Percentiles rank a stretch among this genome's conserved stretches.
phyloP scores from a whole-genome alignment of 176 grass and related monocot genomes.

The Oryza glumipatula region DNA sequence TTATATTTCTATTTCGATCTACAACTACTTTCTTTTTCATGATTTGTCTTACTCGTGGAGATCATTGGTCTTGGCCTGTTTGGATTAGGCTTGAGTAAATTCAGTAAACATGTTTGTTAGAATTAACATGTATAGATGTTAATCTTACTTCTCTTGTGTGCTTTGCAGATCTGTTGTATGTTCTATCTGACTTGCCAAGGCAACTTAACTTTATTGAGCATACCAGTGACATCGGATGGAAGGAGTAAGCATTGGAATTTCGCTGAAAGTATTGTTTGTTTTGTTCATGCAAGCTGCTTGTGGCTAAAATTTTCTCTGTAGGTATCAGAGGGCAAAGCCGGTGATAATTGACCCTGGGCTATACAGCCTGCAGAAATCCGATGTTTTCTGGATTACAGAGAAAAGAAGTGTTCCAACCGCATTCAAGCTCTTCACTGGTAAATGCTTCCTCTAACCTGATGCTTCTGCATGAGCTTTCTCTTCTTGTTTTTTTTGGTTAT shows the following conservation, averaged over 20 bases:
- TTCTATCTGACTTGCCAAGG: slow-evolving; percentile 79
- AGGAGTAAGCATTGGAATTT: slow-evolving; percentile 71
- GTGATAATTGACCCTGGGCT: slow-evolving; percentile 96
- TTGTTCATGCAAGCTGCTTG: neutral
- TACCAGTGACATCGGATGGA: slow-evolving; percentile 99
- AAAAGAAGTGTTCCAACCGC: slow-evolving; percentile 89
- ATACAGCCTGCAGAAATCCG: slow-evolving; percentile 82
- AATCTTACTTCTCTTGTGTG: slow-evolving; percentile 24
- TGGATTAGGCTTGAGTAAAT: slow-evolving; percentile 14
- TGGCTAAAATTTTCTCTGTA: slow-evolving; percentile 46
- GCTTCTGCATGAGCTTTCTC: neutral
- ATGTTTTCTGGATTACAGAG: slow-evolving; percentile 97
- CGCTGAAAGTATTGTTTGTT: slow-evolving; percentile 12
- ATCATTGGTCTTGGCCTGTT: slow-evolving; percentile 10
- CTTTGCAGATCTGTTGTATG: slow-evolving; percentile 73
- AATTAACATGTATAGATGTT: slow-evolving; percentile 4
- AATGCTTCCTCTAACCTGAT: slow-evolving; percentile 15
- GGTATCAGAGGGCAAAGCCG: slow-evolving; percentile 94
- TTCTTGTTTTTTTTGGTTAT: neutral
- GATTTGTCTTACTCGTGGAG: neutral
- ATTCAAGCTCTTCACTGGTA: slow-evolving; percentile 99
- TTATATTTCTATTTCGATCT: slow-evolving; percentile 38
- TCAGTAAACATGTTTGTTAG: neutral
- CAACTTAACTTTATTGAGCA: slow-evolving; percentile 96
- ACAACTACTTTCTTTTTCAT: slow-evolving; percentile 5